phyloP scores from a whole-genome alignment of 176 grass and related monocot genomes.

The Phoenix roebelenii region DNA sequence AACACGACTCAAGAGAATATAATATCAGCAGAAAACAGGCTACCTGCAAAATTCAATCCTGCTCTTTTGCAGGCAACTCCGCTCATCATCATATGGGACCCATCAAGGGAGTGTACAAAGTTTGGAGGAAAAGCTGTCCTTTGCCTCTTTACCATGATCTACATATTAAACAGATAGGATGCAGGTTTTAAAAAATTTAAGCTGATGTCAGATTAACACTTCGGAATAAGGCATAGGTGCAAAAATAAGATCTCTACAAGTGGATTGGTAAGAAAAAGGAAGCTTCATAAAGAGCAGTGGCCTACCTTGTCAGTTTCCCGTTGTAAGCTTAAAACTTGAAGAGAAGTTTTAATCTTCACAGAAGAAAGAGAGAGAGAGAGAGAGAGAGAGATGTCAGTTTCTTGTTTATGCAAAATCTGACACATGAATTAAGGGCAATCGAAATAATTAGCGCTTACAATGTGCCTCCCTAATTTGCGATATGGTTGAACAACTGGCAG shows the following conservation, averaged over 20 bases:
- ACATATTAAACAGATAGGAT: neutral
- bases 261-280: too few relatives aligned
- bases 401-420: too few relatives aligned
- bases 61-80: conserved; percentile 76
- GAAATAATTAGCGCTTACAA: conserved; percentile 38
- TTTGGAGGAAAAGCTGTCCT: conserved; percentile 93
- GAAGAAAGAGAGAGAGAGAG: neutral
- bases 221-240: too few relatives aligned
- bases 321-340: conserved; percentile 90
- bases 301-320: conserved; percentile 87
- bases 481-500: conserved; percentile 97
- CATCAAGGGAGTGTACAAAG: conserved; percentile 94
- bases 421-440: neutral
- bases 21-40: conserved; percentile 11
- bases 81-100: conserved; percentile 99
- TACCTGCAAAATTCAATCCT: conserved; percentile 93
- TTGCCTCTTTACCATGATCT: conserved; percentile 90
- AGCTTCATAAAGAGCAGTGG: too few relatives aligned
- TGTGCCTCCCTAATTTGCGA: conserved; percentile 68
- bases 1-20: too few relatives aligned
- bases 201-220: too few relatives aligned
- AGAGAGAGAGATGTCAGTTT: too few relatives aligned
- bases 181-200: too few relatives aligned
- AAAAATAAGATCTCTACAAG: too few relatives aligned
- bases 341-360: conserved; percentile 71